Percentiles rank a stretch among this genome's conserved stretches.
Evolutionary conservation across 148 eudicot genomes (phyloP).

Genomic region (Persicaria maculosa): DNA sequence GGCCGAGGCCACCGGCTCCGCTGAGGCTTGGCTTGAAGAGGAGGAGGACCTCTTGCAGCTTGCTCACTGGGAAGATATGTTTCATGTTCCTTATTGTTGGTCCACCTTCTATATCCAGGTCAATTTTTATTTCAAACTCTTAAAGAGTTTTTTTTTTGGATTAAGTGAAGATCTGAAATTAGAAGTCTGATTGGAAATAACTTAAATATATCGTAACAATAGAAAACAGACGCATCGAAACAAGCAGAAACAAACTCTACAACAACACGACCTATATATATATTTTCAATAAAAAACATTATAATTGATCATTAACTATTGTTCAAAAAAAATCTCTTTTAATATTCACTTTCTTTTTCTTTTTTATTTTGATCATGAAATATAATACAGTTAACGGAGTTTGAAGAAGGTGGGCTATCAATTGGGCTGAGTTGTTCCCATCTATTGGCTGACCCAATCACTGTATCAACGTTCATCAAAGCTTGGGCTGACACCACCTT

Average conservation of each 20-base stretch:
- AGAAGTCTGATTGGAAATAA: too few species aligned
- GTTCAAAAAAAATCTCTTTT: background rate
- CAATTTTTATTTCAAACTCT: background rate
- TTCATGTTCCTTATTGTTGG: slow-evolving; percentile 49
- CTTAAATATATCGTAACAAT: background rate
- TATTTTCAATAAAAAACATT: background rate
- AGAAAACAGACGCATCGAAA: background rate
- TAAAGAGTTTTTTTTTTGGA: too few species aligned
- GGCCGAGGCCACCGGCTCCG: slow-evolving; percentile 51
- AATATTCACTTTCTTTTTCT: background rate
- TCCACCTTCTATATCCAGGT: slow-evolving; percentile 54
- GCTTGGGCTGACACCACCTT: slow-evolving; percentile 45
- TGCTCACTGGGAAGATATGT: slow-evolving; percentile 61
- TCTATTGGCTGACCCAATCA: slow-evolving; percentile 46
- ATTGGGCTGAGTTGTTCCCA: slow-evolving; percentile 64
- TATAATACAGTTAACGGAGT: slow-evolving; percentile 44
- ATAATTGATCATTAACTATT: background rate
- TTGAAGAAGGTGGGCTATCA: slow-evolving; percentile 70
- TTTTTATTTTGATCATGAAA: background rate
- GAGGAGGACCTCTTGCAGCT: slow-evolving; percentile 39
- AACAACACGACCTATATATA: background rate
- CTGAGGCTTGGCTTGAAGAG: slow-evolving; percentile 50
- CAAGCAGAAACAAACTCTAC: too few species aligned
- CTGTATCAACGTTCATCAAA: slow-evolving; percentile 41
- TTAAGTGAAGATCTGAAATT: too few species aligned